Evolutionary conservation across 306 rosid species (phyloP), one percentile per base, ranked within the genome.

Genomic region (Dalbergia cochinchinensis): DNA sequence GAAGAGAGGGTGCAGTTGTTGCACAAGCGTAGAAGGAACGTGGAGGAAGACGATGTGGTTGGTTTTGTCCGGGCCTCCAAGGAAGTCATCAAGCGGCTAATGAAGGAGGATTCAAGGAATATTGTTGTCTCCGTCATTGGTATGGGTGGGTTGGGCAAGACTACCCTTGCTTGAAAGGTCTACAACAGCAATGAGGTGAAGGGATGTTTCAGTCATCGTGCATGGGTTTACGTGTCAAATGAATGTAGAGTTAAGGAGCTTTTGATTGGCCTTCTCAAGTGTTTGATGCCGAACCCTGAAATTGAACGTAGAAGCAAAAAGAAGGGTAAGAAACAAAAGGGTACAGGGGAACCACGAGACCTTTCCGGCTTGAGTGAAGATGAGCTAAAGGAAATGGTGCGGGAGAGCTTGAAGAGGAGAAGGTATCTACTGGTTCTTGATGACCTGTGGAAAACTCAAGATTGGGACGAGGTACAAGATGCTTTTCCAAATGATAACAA

Each of bases 131-230:
- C 84, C 4, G 57, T 80, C 50, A 18, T 34, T 5, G 80, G 75
- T 5, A 73, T 66, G 70, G 75, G 76, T 42, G 84, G 84, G 4
- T 65, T 64, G 33, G 84, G 84, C 7, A 80, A 80, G 34, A 73
- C 80, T 44, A 73, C 79, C 6, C 82, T 78, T 15, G 68, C 82
- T 11, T 12, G 60, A 67, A 78, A 20, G 69, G 44, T 78, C 10
- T 78, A 41, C 7, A 78, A 78, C 4, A 55, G 33, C 42, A n/a
- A n/a, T 4, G 20, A 41, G 19, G 69, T 74, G 8, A 20, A 67
- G 3, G 4, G 4, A 10, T 7, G 20, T 11, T 81, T 81, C 8
- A 6, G 1, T 18, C 18, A 14, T 0, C 10, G 58, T 0, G 65
- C 26, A 3, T 67, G 85, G 85, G 65, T 67, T 20, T 57, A 15